phyloP scores from a whole-genome alignment of 2,329 filamentous ascomycete genomes.

The Diaporthe citrichinensis region DNA sequence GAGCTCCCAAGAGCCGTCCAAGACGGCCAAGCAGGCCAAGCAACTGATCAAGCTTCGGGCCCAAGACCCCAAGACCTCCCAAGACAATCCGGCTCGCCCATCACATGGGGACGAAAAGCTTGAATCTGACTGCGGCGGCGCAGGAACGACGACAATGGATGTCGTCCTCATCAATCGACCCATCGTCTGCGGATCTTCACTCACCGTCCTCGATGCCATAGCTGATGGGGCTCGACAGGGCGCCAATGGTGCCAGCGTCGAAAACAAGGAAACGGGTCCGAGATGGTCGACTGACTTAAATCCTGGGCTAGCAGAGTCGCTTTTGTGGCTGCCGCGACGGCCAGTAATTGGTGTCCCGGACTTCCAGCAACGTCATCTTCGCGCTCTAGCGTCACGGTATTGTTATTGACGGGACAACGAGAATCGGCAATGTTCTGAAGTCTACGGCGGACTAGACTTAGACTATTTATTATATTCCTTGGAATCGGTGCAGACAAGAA shows the following conservation, averaged over 20 bases:
- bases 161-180: slow-evolving; percentile 4
- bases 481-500: background rate
- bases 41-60: slow-evolving; percentile 23
- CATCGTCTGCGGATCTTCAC: background rate
- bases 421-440: background rate
- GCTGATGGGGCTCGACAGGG: background rate
- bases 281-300: background rate
- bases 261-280: slow-evolving; percentile 20
- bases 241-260: slow-evolving; percentile 6
- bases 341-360: slow-evolving; percentile 10
- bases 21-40: slow-evolving; percentile 30
- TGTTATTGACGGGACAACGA: background rate
- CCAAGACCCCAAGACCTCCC: slow-evolving; percentile 22
- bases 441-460: background rate
- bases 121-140: background rate
- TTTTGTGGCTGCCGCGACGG: slow-evolving; percentile 23
- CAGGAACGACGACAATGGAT: background rate
- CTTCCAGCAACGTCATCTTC: slow-evolving; percentile 28
- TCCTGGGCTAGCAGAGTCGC: slow-evolving; percentile 14
- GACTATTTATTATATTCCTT: slow-evolving; percentile 21
- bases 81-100: slow-evolving; percentile 21
- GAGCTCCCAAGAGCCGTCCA: background rate
- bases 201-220: background rate
- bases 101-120: slow-evolving; percentile 3
- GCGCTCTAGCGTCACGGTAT: slow-evolving; percentile 5